Conservation (phyloP, 495 filamentous ascomycete species). For the Gamarada debralockiae region DNA sequence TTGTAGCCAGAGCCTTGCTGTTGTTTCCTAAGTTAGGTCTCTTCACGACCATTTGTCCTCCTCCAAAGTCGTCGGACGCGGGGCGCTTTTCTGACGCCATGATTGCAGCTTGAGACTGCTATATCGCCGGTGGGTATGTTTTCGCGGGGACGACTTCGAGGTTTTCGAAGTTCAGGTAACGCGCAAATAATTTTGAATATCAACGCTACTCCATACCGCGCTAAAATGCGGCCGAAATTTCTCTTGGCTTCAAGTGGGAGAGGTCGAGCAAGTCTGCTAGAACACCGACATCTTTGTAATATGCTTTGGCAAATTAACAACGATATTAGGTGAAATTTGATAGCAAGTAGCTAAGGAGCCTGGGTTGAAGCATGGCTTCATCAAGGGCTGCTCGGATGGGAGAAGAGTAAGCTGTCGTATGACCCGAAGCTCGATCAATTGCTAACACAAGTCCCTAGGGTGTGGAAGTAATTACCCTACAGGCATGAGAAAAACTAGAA, state of each 20-base stretch:
- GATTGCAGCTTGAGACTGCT: conserved; percentile 13
- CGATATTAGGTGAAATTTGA: not conserved
- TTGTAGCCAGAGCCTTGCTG: conserved; percentile 55
- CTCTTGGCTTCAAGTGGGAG: no score
- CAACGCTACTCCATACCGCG: no score
- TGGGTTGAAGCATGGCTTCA: conserved; percentile 46
- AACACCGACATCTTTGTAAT: no score
- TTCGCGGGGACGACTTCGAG: no score
- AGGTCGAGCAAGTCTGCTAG: no score
- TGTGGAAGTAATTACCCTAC: conserved; percentile 82
- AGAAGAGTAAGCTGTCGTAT: conserved; percentile 76
- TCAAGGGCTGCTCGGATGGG: conserved; percentile 89
- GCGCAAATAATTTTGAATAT: no score
- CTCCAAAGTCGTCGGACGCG: conserved; percentile 71
- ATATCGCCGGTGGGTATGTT: not conserved
- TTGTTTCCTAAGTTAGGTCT: conserved; percentile 75
- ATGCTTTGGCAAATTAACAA: not conserved
- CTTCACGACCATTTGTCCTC: conserved; percentile 84
- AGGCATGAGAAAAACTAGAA: not conserved
- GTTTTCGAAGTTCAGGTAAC: no score
- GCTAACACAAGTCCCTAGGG: conserved; percentile 50
- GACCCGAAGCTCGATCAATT: not conserved
- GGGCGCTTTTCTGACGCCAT: conserved; percentile 93
- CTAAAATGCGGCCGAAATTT: no score
- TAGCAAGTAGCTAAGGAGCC: conserved; percentile 8